Evolutionary conservation across 176 grass and related monocot genomes (phyloP), one percentile per base, ranked within the genome.

Genomic region (Bonia amplexicaulis): DNA sequence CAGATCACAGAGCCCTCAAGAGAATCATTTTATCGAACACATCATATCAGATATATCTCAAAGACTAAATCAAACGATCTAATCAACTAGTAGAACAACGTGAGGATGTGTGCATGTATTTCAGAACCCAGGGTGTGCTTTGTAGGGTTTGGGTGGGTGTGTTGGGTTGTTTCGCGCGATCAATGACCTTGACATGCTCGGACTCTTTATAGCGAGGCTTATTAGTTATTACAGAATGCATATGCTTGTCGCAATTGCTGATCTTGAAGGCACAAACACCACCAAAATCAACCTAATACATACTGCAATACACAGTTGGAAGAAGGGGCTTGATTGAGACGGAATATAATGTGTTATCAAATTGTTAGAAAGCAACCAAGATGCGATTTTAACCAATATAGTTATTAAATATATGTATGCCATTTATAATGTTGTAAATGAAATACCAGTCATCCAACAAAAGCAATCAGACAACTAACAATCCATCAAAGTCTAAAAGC

Each of bases 351-450:
- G 54, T 42, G 19, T 12, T 29, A 64, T 19, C 8, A 51, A 51
- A 69, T 68, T 59, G 35, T 46, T 45, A 79, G 40, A 68, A 55
- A 81, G 39, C 17, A 20, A 74, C 1, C 4, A 37, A 62, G 1
- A 9, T 15, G 8, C 3, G 31, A 11, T 47, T 74, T 55, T 22
- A 81, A 31, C 0, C 52, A 42, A 46, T 54, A 46, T 54, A 60
- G 31, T 61, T 48, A 12, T 52, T 26, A 67, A 26, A 69, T 60
- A 67, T 58, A 3, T 20, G n/a, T 6, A 48, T 61, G 62, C 0
- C 15, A 88, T 62, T 86, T 72, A 25, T 44, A 26, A 39, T n/a
- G 76, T 52, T 12, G n/a, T n/a, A n/a, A n/a, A n/a, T n/a, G n/a
- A n/a, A n/a, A n/a, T n/a, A n/a, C n/a, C n/a, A n/a, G n/a, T n/a